Evolutionary conservation across 78 protist species (phyloP).

Genomic region (Pigoraptor vietnamica): DNA sequence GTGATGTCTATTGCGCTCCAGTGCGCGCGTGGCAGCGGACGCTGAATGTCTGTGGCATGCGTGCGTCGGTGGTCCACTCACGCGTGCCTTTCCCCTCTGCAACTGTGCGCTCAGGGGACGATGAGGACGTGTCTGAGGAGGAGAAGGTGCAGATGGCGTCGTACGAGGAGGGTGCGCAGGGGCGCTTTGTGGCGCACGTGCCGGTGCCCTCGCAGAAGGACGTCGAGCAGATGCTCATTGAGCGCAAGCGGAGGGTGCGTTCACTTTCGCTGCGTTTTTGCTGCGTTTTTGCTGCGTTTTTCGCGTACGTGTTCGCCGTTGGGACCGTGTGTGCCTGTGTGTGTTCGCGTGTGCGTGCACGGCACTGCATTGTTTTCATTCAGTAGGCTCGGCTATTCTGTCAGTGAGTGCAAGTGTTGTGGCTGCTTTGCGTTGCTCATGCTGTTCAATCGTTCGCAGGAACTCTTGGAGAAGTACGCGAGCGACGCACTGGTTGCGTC

Average conservation of each 20-base stretch:
- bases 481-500: not conserved
- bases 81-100: too few relatives aligned
- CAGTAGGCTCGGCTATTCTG: not conserved
- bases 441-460: not conserved
- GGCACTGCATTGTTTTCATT: not conserved
- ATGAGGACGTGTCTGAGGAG: not conserved
- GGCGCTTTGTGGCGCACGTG: slow-evolving; percentile 21
- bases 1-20: too few relatives aligned
- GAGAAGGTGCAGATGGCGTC: not conserved
- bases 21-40: too few relatives aligned
- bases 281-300: not conserved
- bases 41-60: too few relatives aligned
- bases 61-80: too few relatives aligned
- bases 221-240: slow-evolving; percentile 32
- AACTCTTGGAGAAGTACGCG: not conserved
- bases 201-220: slow-evolving; percentile 33
- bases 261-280: not conserved
- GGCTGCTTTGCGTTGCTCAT: too few relatives aligned
- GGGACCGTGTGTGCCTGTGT: not conserved
- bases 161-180: not conserved
- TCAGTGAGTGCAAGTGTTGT: not conserved
- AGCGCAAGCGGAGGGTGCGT: not conserved
- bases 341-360: not conserved
- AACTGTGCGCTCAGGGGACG: not conserved
- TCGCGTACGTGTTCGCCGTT: not conserved